Conservation (phyloP, 345 rosid species). For the Populus simonii region DNA sequence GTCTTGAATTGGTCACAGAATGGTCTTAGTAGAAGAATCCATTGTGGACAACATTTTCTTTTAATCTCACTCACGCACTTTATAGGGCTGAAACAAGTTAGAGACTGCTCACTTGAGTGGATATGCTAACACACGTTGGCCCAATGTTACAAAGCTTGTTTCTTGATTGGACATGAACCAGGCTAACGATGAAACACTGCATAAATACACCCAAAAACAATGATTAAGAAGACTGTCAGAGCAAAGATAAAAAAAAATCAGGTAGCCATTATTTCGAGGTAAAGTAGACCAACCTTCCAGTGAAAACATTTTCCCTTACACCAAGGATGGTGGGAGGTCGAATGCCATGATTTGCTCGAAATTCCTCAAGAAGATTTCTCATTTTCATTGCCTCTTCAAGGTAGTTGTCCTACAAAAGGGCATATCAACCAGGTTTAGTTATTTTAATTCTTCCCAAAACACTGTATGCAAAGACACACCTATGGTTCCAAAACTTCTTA, state of each 20-base stretch:
- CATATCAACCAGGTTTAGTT: background rate
- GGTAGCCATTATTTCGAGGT: conserved; percentile 3
- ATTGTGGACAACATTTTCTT: too few species aligned
- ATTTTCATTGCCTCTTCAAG: conserved; percentile 97
- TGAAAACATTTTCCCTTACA: conserved; percentile 89
- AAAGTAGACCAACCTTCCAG: conserved; percentile 69
- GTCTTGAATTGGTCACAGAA: too few species aligned
- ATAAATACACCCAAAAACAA: conserved; percentile 24
- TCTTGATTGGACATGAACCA: conserved; percentile 99
- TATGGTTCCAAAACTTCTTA: background rate
- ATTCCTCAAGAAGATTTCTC: conserved; percentile 97
- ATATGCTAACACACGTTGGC: conserved; percentile 85
- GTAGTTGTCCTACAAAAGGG: conserved; percentile 72
- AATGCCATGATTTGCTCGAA: conserved; percentile 85
- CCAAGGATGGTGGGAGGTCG: conserved; percentile 96
- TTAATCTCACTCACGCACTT: background rate
- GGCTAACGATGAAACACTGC: conserved; percentile 98
- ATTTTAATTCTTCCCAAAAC: background rate
- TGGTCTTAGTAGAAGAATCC: too few species aligned
- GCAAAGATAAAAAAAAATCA: background rate
- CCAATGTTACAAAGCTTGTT: conserved; percentile 96
- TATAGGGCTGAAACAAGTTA: background rate
- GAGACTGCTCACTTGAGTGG: conserved; percentile 80
- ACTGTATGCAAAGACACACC: background rate
- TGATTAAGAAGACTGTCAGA: conserved; percentile 19